Base-by-base conservation (phyloP, 768 basidiomycete genomes). In the Mycena filopes region DNA sequence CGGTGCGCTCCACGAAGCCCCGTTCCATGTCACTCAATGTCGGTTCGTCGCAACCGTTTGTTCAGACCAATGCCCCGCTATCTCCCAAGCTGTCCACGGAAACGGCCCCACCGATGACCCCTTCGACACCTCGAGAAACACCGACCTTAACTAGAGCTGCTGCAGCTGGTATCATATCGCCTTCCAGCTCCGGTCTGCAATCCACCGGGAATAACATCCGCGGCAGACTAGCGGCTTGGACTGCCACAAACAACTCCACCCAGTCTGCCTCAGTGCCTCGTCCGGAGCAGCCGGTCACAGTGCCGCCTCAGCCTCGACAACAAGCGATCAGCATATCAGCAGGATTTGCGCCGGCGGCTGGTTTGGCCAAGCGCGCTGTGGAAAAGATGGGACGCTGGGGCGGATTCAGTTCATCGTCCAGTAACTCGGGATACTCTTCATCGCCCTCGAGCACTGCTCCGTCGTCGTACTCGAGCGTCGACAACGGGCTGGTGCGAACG, bases 251-350 rank as follows among this genome's bases (percentile, higher is more conserved):
- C 70, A 55, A 61, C 63, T 68, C 59, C 43, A 47, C 42, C 55
- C 40, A 55, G 63, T 60, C 74, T 29, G 9, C 61, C 59, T 54
- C 61, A 58, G 26, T 67, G 69, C 57, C 67, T 53, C 58, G 63
- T 51, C 54, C 26, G 43, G 54, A 60, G 29, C 68, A 73, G 26
- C 73, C 67, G 28, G 55, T 55, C 38, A 74, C 70, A 51, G 58
- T 62, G 43, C 73, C 76, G 42, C 70, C 72, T 43, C 65, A 76
- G 41, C 77, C 78, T 36, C 74, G 89, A 23, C 89, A 87, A 71
- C 87, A 89, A n/a, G 85, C 92, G 20, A 83, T 93, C 66, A 92
- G 91, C 70, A 88, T 93, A 80, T 86, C 89, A 3, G 83, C 82
- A 41, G 84, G 87, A 43, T 82, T 92, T 50, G 87, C 88, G 3